Conservation (phyloP, 2,329 filamentous ascomycete species). For the Pleoardoris graminearum region DNA sequence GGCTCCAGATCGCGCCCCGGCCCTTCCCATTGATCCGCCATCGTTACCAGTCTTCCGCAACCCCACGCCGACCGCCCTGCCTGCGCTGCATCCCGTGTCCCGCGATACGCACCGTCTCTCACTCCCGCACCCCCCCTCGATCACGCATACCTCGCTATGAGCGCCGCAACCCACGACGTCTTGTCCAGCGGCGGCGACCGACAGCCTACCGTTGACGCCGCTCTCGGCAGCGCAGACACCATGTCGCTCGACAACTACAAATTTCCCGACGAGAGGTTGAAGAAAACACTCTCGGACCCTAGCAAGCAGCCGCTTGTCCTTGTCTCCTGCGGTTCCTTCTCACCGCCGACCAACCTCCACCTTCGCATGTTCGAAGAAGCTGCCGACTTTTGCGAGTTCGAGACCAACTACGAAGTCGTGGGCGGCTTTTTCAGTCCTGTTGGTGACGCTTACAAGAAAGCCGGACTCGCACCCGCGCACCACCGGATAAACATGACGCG, state of each 20-base stretch:
- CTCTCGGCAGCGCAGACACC: constrained; percentile 29
- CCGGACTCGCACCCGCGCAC: constrained; percentile 71
- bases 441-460: constrained; percentile 77
- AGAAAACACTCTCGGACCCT: constrained; percentile 58
- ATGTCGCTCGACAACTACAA: constrained; percentile 56
- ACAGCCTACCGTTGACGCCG: constrained; percentile 23
- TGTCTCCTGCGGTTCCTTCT: constrained; percentile 72
- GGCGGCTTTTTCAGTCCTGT: constrained; percentile 85
- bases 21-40: not conserved
- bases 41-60: not conserved
- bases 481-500: constrained; percentile 85
- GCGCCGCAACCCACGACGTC: constrained; percentile 25
- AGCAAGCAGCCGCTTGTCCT: constrained; percentile 66
- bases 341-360: constrained; percentile 75
- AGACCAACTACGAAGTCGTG: constrained; percentile 76
- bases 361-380: constrained; percentile 89
- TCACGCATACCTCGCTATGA: constrained; percentile 23
- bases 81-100: not conserved
- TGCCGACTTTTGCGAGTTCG: constrained; percentile 73
- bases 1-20: not conserved
- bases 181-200: constrained; percentile 15
- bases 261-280: constrained; percentile 65
- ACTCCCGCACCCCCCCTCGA: constrained; percentile 8
- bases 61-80: constrained; percentile 4
- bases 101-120: constrained; percentile 2